These are phyloP conservation scores for Picochlorum sp. DNA, from an alignment of 139 green algal genomes.

Conservation along the genomic window DNA sequence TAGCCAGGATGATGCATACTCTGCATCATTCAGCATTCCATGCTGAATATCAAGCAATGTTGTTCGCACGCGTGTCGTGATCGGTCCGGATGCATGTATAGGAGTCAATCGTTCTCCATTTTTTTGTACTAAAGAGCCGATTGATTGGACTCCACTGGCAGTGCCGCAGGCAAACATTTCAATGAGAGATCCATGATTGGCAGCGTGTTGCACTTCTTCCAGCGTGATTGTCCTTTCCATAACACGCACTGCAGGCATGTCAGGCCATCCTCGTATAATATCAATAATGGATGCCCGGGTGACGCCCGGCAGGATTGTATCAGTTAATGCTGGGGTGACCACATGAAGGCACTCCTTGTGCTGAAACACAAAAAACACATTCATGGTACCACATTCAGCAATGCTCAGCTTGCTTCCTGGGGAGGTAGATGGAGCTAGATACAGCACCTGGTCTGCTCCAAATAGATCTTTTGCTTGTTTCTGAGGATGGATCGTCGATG, in stretches of 20 bases:
- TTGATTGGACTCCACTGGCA: constrained; percentile 66
- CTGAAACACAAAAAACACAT: constrained; percentile 73
- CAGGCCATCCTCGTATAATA: constrained; percentile 43
- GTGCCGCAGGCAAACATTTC: constrained; percentile 77
- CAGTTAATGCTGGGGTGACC: constrained; percentile 62
- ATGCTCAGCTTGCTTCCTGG: neutral
- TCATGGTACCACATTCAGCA: constrained; percentile 74
- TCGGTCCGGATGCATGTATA: constrained; percentile 1
- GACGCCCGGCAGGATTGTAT: constrained; percentile 75
- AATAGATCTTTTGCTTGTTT: constrained; percentile 14
- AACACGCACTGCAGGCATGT: constrained; percentile 37
- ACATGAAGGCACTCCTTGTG: constrained; percentile 35
- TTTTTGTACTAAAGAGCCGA: constrained; percentile 33
- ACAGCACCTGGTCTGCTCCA: constrained; percentile 35
- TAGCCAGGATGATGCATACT: constrained; percentile 13
- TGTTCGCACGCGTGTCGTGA: neutral
- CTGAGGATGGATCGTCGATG: constrained; percentile 60
- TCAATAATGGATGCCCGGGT: constrained; percentile 64
- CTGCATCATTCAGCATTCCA: constrained; percentile 36
- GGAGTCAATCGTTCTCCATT: constrained; percentile 14
- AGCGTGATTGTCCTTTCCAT: constrained; percentile 37
- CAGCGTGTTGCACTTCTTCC: constrained; percentile 27
- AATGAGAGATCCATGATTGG: constrained; percentile 35
- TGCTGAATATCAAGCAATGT: constrained; percentile 26
- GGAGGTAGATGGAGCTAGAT: constrained; percentile 10